Base-by-base conservation (phyloP, 495 filamentous ascomycete species). In the Aspergillus cavernicola region DNA sequence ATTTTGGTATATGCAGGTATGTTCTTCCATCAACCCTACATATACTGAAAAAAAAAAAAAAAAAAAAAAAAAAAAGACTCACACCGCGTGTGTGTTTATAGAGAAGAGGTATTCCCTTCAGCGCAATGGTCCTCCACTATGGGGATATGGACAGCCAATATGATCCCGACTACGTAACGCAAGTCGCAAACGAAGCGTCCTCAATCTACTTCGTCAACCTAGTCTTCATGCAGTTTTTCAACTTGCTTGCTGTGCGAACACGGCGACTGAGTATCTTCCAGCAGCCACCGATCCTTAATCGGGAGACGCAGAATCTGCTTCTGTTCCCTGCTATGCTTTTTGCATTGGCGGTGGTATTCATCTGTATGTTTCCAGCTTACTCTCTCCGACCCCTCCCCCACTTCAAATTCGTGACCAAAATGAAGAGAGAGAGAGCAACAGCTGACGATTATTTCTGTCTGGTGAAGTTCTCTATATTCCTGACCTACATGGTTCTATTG, bases 261-360 rank as follows among this genome's bases (percentile, higher is more conserved):
- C 66, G 82, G 1, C 77, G 81, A n/a, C 75, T 87, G 33, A 80
- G 72, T 44, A 80, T 88, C 49, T 80, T 89, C 58, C 81, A 86
- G 47, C 81, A 85, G 13, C 79, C 82, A 6, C 85, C 84, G 0
- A 58, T 75, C 7, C 79, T 82, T 61, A 82, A 82, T 53, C 77
- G 75, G 50, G 47, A 60, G 8, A 81, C 82, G 0, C 71, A 77
- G 35, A 89, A 88, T 58, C 63, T 77, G 19, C 81, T 81, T 43
- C 71, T 89, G 1, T 81, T 87, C 60, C 85, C 82, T 0, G 81
- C 84, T 2, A 82, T 88, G 4, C 18, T 76, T 0, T 85, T 89
- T 60, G 74, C 84, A 0, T 57, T 89, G 3, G 65, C 68, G 15
- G 83, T 87, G 69, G 79, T 80, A 0, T 72, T 87, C 46, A 75